Evolutionary conservation across 1,139 yeast genomes (phyloP).

Genomic region (Hemisphaericaspora subhashii): DNA sequence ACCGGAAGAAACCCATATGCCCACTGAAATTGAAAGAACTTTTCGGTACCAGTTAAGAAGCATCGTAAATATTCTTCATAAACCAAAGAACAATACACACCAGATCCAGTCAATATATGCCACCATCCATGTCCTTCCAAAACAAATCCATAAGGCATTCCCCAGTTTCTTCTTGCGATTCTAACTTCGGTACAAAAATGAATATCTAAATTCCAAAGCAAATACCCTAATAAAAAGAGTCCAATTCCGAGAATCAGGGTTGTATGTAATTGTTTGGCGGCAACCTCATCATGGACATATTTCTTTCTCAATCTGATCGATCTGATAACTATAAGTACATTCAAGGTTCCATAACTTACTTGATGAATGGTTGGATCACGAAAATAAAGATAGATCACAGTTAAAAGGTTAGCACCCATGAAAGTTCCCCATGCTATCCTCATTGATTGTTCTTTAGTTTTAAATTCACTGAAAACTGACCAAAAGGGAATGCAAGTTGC

Average conservation of each 20-base stretch:
- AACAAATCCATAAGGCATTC: conserved; percentile 84
- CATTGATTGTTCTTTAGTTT: conserved; percentile 34
- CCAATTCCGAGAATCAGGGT: conserved; percentile 62
- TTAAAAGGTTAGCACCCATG: conserved; percentile 53
- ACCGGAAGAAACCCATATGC: conserved; percentile 43
- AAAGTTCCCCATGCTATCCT: conserved; percentile 59
- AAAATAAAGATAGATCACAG: conserved; percentile 62
- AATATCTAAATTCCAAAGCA: conserved; percentile 84
- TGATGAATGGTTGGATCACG: conserved; percentile 90
- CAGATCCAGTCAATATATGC: conserved; percentile 86
- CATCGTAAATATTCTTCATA: conserved; percentile 73
- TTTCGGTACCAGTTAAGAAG: conserved; percentile 52
- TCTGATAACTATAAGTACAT: conserved; percentile 58
- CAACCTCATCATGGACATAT: conserved; percentile 50
- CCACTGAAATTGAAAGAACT: conserved; percentile 55
- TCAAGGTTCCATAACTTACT: conserved; percentile 67
- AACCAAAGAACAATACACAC: conserved; percentile 56
- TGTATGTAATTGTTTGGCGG: conserved; percentile 47
- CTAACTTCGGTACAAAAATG: conserved; percentile 72
- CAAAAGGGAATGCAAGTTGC: conserved; percentile 96
- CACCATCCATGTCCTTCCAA: conserved; percentile 98
- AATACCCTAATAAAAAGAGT: conserved; percentile 71
- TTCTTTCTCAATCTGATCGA: conserved; percentile 51
- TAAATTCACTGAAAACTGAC: conserved; percentile 75
- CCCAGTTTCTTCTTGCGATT: conserved; percentile 59